Base-by-base conservation (phyloP, 257 asterid genomes). In the Petunia axillaris region DNA sequence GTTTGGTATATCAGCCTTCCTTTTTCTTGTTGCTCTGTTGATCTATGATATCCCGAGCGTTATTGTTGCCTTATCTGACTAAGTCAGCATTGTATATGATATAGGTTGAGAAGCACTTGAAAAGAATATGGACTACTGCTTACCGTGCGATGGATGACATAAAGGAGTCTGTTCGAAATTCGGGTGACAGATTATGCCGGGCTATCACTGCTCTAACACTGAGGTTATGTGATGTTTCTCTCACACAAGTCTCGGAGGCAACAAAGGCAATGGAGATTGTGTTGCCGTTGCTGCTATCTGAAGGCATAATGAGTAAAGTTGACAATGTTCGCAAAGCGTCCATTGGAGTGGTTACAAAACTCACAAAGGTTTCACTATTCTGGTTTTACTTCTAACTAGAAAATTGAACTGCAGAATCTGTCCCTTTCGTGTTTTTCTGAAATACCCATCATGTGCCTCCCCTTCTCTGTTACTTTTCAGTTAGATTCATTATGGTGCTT, bases 141-240 rank as follows among this genome's bases (percentile, higher is more conserved):
- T 95, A 91, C 80, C 95, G 99, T 63, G 96, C 98, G 77, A 93
- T 93, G 98, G 99, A 93, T 88, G 99, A 95, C 82, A 92, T 95
- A 87, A 95, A 95, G 85, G 99, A 95, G 82, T 93, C 98, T 67
- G 99, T 95, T 80, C 91, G 99, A 86, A 95, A 86, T 84, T 91
- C 99, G 4, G 99, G 98, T 73, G 99, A 95, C 81, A 90, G 96
- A 85, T 89, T 95, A 81, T 95, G 97, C 86, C 98, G 97, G 83
- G 90, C 95, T 83, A 92, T 93, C 84, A 87, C 92, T 54, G 86
- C 97, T 57, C 87, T 95, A 86, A 93, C 97, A 50, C 91, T 89
- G 91, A 88, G 99, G 86, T 79, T 95, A 83, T 93, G 98, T 80
- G 98, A 95, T 52, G 88, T 91, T 80, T 92, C 98, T 87, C 97